These are phyloP conservation scores for Peronospora farinosa DNA, from an alignment of 352 stramenopile genomes.

Conservation along the genomic window DNA sequence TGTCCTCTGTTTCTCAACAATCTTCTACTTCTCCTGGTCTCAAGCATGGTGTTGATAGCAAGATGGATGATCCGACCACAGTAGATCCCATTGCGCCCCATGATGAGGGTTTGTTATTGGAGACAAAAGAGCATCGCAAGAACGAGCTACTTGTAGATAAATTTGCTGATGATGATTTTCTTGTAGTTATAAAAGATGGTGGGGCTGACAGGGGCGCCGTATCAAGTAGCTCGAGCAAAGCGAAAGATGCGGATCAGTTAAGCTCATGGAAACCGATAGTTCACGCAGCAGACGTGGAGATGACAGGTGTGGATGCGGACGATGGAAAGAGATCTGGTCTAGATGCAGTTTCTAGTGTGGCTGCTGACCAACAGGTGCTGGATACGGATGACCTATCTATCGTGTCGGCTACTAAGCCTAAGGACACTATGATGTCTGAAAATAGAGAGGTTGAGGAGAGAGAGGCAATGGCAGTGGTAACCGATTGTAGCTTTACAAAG, in stretches of 20 bases:
- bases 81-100: neutral
- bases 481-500: slow-evolving; percentile 6
- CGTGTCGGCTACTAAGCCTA: neutral
- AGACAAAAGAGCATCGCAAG: neutral
- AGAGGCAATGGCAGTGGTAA: slow-evolving; percentile 16
- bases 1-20: slow-evolving; percentile 1
- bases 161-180: neutral
- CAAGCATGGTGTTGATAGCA: slow-evolving; percentile 3
- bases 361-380: neutral
- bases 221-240: slow-evolving; percentile 4
- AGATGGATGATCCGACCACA: neutral
- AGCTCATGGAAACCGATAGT: neutral
- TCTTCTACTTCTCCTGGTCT: neutral
- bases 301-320: slow-evolving; percentile 7
- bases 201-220: slow-evolving; percentile 10
- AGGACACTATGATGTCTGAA: slow-evolving; percentile 4
- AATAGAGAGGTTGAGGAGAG: slow-evolving; percentile 24
- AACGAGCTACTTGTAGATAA: neutral
- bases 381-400: neutral
- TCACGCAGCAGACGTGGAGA: slow-evolving; percentile 9
- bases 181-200: slow-evolving; percentile 1
- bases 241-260: slow-evolving; percentile 1
- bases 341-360: neutral
- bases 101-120: neutral
- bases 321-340: neutral